Evolutionary conservation across 1,139 yeast genomes (phyloP).

Genomic region (Pneumocystis canis): DNA sequence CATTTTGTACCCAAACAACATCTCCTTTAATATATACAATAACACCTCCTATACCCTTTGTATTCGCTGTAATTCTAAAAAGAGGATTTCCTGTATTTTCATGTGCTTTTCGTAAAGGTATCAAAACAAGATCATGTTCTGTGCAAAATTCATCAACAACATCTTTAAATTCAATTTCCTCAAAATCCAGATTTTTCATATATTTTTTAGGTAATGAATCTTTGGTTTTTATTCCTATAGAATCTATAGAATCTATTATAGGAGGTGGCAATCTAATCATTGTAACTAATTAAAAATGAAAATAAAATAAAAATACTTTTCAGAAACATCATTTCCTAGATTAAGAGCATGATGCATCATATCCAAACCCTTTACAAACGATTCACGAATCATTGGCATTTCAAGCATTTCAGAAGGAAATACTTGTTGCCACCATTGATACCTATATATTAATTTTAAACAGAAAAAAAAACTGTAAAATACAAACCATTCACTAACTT

Average conservation of each 20-base stretch:
- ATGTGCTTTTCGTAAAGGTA: slow-evolving; percentile 24
- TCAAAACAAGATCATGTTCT: slow-evolving; percentile 25
- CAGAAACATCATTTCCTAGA: slow-evolving; percentile 15
- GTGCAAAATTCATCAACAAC: slow-evolving; percentile 35
- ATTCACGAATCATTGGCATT: slow-evolving; percentile 17
- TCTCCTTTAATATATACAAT: slow-evolving; percentile 32
- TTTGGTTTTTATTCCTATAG: slow-evolving; percentile 6
- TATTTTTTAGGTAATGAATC: slow-evolving; percentile 20
- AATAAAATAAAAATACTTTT: slow-evolving; percentile 9
- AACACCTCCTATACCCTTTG: slow-evolving; percentile 24
- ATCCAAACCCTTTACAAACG: slow-evolving; percentile 23
- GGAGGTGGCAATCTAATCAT: not conserved
- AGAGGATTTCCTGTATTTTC: slow-evolving; percentile 25
- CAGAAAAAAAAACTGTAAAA: slow-evolving; percentile 18
- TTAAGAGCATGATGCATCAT: slow-evolving; percentile 26
- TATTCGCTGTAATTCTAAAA: slow-evolving; percentile 25
- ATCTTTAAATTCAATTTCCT: slow-evolving; percentile 32
- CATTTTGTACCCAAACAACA: slow-evolving; percentile 29
- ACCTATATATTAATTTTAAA: not conserved
- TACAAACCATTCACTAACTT: slow-evolving; percentile 23
- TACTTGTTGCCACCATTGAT: slow-evolving; percentile 12
- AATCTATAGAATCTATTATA: not conserved
- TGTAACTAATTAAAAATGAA: not conserved
- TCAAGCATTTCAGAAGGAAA: slow-evolving; percentile 19
- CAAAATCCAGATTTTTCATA: slow-evolving; percentile 2